phyloP scores from a whole-genome alignment of 306 rosid species.

The Citrullus colocynthis region DNA sequence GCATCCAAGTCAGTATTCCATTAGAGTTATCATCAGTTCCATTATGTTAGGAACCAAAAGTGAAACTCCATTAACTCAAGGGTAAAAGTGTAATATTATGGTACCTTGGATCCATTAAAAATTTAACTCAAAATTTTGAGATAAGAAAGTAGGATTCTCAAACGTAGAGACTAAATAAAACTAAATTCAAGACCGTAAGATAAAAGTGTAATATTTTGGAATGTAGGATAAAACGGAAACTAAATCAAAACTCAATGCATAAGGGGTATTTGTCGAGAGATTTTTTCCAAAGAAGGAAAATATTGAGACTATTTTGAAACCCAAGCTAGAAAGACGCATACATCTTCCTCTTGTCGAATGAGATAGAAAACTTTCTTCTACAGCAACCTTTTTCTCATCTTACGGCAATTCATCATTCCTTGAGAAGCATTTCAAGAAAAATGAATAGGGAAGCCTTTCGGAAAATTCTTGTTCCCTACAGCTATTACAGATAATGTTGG shows the following conservation, averaged over 20 bases:
- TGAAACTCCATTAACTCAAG: too few relatives aligned
- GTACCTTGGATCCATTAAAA: too few relatives aligned
- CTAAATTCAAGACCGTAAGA: too few relatives aligned
- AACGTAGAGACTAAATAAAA: not conserved
- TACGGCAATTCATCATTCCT: not conserved
- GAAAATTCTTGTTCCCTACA: not conserved
- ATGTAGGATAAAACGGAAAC: too few relatives aligned
- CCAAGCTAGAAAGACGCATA: not conserved
- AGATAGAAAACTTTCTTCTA: not conserved
- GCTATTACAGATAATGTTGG: not conserved
- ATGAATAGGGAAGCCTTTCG: not conserved
- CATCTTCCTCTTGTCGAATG: not conserved
- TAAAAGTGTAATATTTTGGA: too few relatives aligned
- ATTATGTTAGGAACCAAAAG: not conserved
- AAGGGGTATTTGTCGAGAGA: too few relatives aligned
- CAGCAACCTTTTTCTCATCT: too few relatives aligned
- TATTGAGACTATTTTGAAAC: not conserved
- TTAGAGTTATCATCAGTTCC: not conserved
- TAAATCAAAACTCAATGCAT: too few relatives aligned
- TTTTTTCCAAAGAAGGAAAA: too few relatives aligned
- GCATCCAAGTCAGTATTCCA: not conserved
- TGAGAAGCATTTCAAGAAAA: not conserved
- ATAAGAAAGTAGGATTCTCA: not conserved
- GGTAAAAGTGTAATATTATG: too few relatives aligned
- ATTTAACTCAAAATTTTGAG: too few relatives aligned